Conservation (phyloP, 2,329 filamentous ascomycete genomes). For the Atkinsonella hypoxylon region DNA sequence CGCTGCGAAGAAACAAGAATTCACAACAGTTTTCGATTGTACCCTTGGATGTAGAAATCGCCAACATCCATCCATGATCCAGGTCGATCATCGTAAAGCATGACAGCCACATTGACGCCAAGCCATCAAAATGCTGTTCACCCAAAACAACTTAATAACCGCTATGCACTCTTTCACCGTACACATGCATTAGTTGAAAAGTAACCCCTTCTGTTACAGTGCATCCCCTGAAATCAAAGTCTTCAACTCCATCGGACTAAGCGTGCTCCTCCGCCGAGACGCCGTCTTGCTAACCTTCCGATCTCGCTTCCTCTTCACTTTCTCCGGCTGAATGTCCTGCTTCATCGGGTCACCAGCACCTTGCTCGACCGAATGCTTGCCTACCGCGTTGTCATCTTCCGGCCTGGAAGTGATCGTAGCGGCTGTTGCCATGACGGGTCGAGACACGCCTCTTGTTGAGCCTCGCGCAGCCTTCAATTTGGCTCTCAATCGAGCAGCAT, state of each 20-base stretch:
- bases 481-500: conserved; percentile 49
- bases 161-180: not conserved
- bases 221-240: conserved; percentile 42
- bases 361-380: not conserved
- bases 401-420: not conserved
- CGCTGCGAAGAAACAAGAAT: not conserved
- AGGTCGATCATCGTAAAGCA: not conserved
- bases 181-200: not conserved
- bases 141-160: not conserved
- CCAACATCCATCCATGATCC: conserved; percentile 3
- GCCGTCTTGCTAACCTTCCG: conserved; percentile 41
- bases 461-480: conserved; percentile 45
- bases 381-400: conserved; percentile 9
- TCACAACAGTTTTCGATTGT: not conserved
- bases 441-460: conserved; percentile 19
- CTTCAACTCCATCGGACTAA: conserved; percentile 65
- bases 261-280: conserved; percentile 57
- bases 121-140: not conserved
- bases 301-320: conserved; percentile 37
- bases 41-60: no score
- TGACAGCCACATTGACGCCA: no score
- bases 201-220: conserved; percentile 18
- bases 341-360: conserved; percentile 21
- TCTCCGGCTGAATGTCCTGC: conserved; percentile 8
- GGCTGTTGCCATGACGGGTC: conserved; percentile 12